These are phyloP conservation scores for Dictyophora rubrovolvata DNA, from an alignment of 768 basidiomycete species.

Conservation along the genomic window DNA sequence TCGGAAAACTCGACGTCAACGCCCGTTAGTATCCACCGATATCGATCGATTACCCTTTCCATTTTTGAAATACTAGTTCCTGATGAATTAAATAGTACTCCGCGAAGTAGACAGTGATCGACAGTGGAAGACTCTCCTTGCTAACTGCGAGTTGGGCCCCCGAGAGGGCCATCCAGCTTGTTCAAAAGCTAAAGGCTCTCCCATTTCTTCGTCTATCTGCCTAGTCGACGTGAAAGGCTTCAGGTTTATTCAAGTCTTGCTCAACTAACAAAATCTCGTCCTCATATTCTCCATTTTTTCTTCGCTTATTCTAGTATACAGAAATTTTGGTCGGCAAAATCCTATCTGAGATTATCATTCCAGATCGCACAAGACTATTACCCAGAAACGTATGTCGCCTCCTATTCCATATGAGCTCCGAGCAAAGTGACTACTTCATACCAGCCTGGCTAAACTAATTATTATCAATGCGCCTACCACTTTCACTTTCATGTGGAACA, in stretches of 20 bases:
- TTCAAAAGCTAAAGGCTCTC: slow-evolving; percentile 36
- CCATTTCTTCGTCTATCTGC: slow-evolving; percentile 43
- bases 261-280: neutral
- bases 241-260: slow-evolving; percentile 32
- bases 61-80: too few species aligned
- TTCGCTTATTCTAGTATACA: slow-evolving; percentile 73
- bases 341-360: slow-evolving; percentile 49
- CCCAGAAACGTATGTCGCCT: slow-evolving; percentile 54
- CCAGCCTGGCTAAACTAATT: slow-evolving; percentile 61
- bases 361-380: slow-evolving; percentile 73
- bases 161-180: slow-evolving; percentile 62
- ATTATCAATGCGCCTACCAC: slow-evolving; percentile 66
- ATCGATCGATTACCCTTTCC: neutral
- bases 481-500: slow-evolving; percentile 63
- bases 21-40: neutral
- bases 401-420: neutral
- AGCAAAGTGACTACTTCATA: neutral
- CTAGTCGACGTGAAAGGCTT: slow-evolving; percentile 67
- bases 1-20: slow-evolving; percentile 46
- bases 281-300: slow-evolving; percentile 37
- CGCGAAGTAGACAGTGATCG: slow-evolving; percentile 45
- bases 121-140: slow-evolving; percentile 54
- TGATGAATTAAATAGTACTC: slow-evolving; percentile 34
- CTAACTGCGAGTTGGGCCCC: slow-evolving; percentile 55
- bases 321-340: slow-evolving; percentile 48